Evolutionary conservation across 2,329 filamentous ascomycete species (phyloP), one percentile per base, ranked within the genome.

Genomic region (Nemania diffusa): DNA sequence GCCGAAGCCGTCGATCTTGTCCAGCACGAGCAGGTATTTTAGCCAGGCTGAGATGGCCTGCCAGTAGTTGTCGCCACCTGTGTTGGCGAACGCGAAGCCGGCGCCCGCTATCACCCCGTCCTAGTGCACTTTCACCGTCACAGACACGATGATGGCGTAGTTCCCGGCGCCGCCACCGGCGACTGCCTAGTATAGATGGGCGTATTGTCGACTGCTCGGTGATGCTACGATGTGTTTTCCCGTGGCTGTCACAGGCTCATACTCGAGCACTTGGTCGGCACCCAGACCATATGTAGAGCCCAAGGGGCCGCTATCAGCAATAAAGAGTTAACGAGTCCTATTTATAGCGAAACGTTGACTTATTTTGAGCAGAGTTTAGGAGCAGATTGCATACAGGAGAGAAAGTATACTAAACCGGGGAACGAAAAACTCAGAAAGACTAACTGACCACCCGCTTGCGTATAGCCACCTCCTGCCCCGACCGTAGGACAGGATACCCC

Each of bases 181-280:
- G 5, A 68, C 3, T 5, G 65, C 65, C 65, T 61, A 64, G 56
- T 40, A 68, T 20, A 68, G 56, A n/a, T 68, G 48, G 11, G 46
- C 8, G 22, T 58, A 52, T 6, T 50, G 7, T 8, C 7, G 3
- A 9, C 13, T 15, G 34, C 1, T 46, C 0, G 79, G 80, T 6
- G 81, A 84, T 0, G 86, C 87, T 1, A 76, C 82, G 1, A 88
- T 69, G 26, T 83, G 73, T 7, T 79, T 65, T 2, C 87, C 86
- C 15, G 76, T 73, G 0, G 82, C 83, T 9, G 83, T 85, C 17
- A 90, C 81, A 0, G 88, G 84, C 63, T 88, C 81, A 64, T 80
- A 87, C 67, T 84, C 81, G 0, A 91, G 79, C 0, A 84, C 81
- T 53, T 90, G 83, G 69, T 91, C 88, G 0, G 87, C 87, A 5